Conservation (phyloP, 352 stramenopile genomes). For the Pythium aristosporum region DNA sequence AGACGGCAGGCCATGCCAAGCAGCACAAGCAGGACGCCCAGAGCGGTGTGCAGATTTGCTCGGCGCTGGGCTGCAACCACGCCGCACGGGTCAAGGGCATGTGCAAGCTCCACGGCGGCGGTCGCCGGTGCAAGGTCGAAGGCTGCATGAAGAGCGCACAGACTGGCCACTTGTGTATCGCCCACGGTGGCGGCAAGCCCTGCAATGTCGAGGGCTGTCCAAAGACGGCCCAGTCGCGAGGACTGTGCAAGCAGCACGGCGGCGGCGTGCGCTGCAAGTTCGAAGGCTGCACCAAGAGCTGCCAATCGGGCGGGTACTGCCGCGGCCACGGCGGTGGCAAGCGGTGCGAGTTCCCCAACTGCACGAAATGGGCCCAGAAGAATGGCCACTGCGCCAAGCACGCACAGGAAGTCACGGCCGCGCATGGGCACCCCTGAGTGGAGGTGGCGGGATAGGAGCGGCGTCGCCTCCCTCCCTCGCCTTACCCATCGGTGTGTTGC, state of each 20-base stretch:
- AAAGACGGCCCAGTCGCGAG: constrained; percentile 84
- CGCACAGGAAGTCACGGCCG: constrained; percentile 64
- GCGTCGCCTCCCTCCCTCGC: too few relatives aligned
- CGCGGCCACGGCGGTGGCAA: constrained; percentile 82
- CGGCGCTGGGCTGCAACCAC: constrained; percentile 77
- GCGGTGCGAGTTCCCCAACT: constrained; percentile 82
- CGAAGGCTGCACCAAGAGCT: constrained; percentile 86
- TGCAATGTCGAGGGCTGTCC: constrained; percentile 84
- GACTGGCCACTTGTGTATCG: constrained; percentile 83
- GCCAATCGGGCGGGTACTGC: constrained; percentile 83
- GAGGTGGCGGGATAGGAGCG: too few relatives aligned
- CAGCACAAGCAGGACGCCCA: constrained; percentile 56
- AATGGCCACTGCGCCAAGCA: constrained; percentile 87
- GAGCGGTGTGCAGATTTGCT: constrained; percentile 62
- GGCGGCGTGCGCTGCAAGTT: constrained; percentile 86
- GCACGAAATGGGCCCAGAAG: constrained; percentile 87
- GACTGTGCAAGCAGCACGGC: constrained; percentile 83
- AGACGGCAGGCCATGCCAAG: constrained; percentile 47
- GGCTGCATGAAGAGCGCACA: constrained; percentile 88
- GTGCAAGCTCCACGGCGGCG: constrained; percentile 84
- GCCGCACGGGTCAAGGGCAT: constrained; percentile 78
- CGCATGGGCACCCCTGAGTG: constrained; percentile 6
- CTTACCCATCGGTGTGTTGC: too few relatives aligned
- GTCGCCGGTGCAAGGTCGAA: constrained; percentile 81
- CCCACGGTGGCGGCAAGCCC: constrained; percentile 79